Evolutionary conservation across 2,329 filamentous ascomycete genomes (phyloP).

Genomic region (Aspergillus tamarii): DNA sequence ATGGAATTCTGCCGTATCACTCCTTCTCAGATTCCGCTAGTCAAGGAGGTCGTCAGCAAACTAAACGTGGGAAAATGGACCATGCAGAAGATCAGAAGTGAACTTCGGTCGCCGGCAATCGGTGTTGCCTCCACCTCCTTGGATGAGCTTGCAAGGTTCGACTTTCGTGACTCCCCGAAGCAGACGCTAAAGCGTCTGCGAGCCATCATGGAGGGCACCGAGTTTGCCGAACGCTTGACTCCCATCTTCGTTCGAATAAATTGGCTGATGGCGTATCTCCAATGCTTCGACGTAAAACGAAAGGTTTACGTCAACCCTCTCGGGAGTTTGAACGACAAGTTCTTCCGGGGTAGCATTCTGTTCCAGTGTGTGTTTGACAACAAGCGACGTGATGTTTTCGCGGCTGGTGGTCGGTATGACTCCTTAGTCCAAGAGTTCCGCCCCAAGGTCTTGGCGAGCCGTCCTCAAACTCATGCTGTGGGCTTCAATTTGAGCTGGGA

Average conservation of each 20-base stretch:
- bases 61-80: slow-evolving; percentile 79
- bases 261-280: slow-evolving; percentile 75
- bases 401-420: slow-evolving; percentile 92
- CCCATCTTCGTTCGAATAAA: slow-evolving; percentile 75
- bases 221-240: slow-evolving; percentile 55
- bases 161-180: slow-evolving; percentile 77
- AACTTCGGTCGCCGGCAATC: slow-evolving; percentile 78
- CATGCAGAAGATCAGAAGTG: slow-evolving; percentile 80
- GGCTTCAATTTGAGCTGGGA: slow-evolving; percentile 93
- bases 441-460: slow-evolving; percentile 66
- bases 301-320: slow-evolving; percentile 86
- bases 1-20: slow-evolving; percentile 87
- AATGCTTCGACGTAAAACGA: slow-evolving; percentile 71
- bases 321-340: slow-evolving; percentile 86
- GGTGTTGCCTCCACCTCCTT: slow-evolving; percentile 86
- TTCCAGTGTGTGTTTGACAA: slow-evolving; percentile 94
- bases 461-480: slow-evolving; percentile 76
- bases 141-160: slow-evolving; percentile 86
- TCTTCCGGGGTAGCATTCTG: slow-evolving; percentile 81
- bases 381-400: slow-evolving; percentile 77
- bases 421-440: slow-evolving; percentile 81
- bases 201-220: slow-evolving; percentile 57
- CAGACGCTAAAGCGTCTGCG: slow-evolving; percentile 69
- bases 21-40: slow-evolving; percentile 65
- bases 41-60: slow-evolving; percentile 83